Percentiles rank a stretch among this genome's conserved stretches.
These are phyloP conservation scores for Rosa rugosa DNA, from an alignment of 306 rosid genomes.

Conservation along the genomic window DNA sequence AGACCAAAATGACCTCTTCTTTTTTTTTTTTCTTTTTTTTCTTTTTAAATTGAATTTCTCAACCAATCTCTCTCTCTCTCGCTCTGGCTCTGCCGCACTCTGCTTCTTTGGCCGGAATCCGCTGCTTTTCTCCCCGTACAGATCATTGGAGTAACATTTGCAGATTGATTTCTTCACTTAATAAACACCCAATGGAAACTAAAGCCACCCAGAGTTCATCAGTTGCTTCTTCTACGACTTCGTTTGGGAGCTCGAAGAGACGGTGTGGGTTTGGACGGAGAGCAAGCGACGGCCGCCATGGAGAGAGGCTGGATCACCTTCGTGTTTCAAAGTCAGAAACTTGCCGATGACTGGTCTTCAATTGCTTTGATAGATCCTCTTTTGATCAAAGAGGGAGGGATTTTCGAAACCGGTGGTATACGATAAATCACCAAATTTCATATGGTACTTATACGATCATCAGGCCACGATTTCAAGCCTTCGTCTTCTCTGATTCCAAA, in stretches of 20 bases:
- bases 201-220: constrained; percentile 14
- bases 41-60: no score
- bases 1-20: no score
- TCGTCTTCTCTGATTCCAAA: background rate
- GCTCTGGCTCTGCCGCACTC: no score
- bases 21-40: no score
- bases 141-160: constrained; percentile 28
- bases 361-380: constrained; percentile 65
- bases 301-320: constrained; percentile 92
- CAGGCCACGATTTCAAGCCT: background rate
- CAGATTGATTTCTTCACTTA: constrained; percentile 26
- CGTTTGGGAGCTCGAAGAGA: constrained; percentile 50
- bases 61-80: no score
- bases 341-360: constrained; percentile 74
- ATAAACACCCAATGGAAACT: constrained; percentile 6
- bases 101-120: constrained; percentile 9
- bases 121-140: constrained; percentile 20
- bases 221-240: constrained; percentile 29
- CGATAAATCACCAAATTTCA: constrained; percentile 1
- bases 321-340: constrained; percentile 51
- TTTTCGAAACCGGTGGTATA: constrained; percentile 32
- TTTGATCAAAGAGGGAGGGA: constrained; percentile 55
- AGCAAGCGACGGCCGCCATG: constrained; percentile 69
- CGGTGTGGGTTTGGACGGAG: constrained; percentile 82
- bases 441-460: background rate